A percentile compares a stretch with the other conserved stretches of the same genome.
Evolutionary conservation across 345 rosid genomes (phyloP).

Genomic region (Stellera chamaejasme): DNA sequence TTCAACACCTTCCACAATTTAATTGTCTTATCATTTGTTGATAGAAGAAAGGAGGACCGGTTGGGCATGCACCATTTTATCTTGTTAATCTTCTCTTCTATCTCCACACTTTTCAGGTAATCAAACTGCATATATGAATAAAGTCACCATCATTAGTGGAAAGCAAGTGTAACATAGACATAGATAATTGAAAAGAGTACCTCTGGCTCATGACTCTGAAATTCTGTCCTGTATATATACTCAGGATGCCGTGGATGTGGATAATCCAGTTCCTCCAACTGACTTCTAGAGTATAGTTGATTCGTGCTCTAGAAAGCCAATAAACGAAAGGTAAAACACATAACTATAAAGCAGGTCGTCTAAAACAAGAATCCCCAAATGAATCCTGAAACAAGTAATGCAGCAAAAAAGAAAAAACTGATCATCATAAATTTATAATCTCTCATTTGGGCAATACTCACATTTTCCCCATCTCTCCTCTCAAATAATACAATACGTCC

Average conservation of each 20-base stretch:
- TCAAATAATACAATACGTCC: conserved; percentile 57
- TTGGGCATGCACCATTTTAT: conserved; percentile 48
- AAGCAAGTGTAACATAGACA: not conserved
- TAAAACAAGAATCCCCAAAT: conserved; percentile 2
- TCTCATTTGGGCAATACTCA: conserved; percentile 9
- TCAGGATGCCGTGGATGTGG: conserved; percentile 25
- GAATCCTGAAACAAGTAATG: not conserved
- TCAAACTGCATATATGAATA: conserved; percentile 36
- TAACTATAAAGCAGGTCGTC: conserved; percentile 13
- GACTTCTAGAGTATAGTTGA: conserved; percentile 18
- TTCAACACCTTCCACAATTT: conserved; percentile 61
- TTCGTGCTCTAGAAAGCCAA: conserved; percentile 25
- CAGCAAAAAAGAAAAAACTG: not conserved
- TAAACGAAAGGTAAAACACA: conserved; percentile 12
- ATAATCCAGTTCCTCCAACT: conserved; percentile 44
- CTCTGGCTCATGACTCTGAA: conserved; percentile 76
- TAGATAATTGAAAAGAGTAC: conserved; percentile 14
- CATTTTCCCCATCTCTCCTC: conserved; percentile 26
- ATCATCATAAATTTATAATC: not conserved
- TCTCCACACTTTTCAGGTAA: conserved; percentile 63
- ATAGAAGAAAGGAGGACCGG: conserved; percentile 42
- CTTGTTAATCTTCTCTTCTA: conserved; percentile 60
- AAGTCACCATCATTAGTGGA: not conserved
- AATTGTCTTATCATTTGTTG: conserved; percentile 63
- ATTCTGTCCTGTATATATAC: conserved; percentile 52